phyloP scores from a whole-genome alignment of 306 rosid species.

The Hippophae gyantsensis region DNA sequence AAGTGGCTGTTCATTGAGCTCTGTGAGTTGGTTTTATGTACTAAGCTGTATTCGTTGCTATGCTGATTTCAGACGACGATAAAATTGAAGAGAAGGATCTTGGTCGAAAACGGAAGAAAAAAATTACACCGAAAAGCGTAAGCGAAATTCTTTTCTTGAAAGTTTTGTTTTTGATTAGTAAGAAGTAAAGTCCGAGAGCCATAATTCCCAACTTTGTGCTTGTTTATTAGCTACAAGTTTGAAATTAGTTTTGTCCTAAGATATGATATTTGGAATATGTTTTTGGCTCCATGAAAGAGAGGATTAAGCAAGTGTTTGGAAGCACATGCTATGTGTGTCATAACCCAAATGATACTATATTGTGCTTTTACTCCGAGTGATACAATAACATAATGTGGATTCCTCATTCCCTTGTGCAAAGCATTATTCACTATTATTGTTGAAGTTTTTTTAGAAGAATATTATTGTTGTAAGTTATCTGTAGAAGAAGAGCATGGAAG shows the following conservation, averaged over 20 bases:
- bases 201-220: not conserved
- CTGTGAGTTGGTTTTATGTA: not conserved
- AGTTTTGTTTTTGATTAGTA: not conserved
- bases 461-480: too few relatives aligned
- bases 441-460: too few relatives aligned
- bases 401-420: too few relatives aligned
- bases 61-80: conserved; percentile 57
- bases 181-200: not conserved
- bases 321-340: too few relatives aligned
- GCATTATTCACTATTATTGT: too few relatives aligned
- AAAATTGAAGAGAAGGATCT: conserved; percentile 26
- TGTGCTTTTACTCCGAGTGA: too few relatives aligned
- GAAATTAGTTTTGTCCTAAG: not conserved
- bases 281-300: conserved; percentile 5
- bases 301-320: too few relatives aligned
- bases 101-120: conserved; percentile 35
- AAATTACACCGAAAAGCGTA: conserved; percentile 32
- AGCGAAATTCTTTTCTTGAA: conserved; percentile 18
- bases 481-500: too few relatives aligned
- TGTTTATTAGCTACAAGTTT: not conserved
- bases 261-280: not conserved
- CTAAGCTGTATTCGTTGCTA: not conserved
- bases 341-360: too few relatives aligned
- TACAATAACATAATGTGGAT: too few relatives aligned
- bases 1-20: not conserved